phyloP scores from a whole-genome alignment of 2,329 filamentous ascomycete species.

The Penicillium sp. region DNA sequence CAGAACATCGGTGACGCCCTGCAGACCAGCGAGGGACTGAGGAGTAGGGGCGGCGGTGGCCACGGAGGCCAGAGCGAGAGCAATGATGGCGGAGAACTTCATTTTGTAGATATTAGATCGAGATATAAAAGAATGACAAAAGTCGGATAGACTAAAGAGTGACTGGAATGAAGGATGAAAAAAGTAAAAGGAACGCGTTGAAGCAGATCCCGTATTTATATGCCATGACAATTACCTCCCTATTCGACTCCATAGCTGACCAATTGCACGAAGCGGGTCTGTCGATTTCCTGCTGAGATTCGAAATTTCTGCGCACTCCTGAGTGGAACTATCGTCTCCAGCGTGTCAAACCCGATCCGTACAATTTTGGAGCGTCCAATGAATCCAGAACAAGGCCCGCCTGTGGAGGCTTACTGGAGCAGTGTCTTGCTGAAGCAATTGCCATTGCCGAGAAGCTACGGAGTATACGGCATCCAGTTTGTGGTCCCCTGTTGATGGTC shows the following conservation, averaged over 20 bases:
- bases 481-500: too few species aligned
- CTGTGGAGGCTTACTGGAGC: too few species aligned
- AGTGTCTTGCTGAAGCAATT: too few species aligned
- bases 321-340: slow-evolving; percentile 8
- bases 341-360: slow-evolving; percentile 11
- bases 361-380: background rate
- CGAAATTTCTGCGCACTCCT: slow-evolving; percentile 1
- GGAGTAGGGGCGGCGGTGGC: background rate
- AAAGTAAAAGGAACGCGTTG: slow-evolving; percentile 5
- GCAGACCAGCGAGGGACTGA: slow-evolving; percentile 3
- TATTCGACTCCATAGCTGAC: slow-evolving; percentile 1
- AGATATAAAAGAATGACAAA: slow-evolving; percentile 16
- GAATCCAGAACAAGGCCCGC: slow-evolving; percentile 1
- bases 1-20: slow-evolving; percentile 5
- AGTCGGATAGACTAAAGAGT: slow-evolving; percentile 17
- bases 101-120: slow-evolving; percentile 13
- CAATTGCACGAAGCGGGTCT: slow-evolving; percentile 10
- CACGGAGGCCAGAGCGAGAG: slow-evolving; percentile 11
- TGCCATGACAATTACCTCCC: slow-evolving; percentile 1
- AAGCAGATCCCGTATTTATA: slow-evolving; percentile 14
- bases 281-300: too few species aligned
- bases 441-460: too few species aligned
- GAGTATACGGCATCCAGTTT: too few species aligned
- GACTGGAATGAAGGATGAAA: slow-evolving; percentile 6
- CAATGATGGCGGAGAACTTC: slow-evolving; percentile 38